phyloP scores from a whole-genome alignment of 2,329 filamentous ascomycete genomes.

The Lachnellula hyalina region DNA sequence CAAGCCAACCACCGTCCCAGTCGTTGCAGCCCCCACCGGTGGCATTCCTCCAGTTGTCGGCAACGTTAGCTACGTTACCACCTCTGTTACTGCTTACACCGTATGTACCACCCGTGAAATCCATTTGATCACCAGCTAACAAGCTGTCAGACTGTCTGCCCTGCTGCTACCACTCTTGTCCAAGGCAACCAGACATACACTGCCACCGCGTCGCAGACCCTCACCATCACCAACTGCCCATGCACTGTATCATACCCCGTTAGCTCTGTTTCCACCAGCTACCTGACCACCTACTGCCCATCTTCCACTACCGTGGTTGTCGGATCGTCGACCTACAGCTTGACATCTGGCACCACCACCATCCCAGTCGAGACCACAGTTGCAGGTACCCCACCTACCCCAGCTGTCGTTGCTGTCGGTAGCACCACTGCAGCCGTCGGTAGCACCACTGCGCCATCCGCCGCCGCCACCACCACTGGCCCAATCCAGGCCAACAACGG shows the following conservation, averaged over 20 bases:
- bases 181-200: slow-evolving; percentile 17
- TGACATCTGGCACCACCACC: too few relatives aligned
- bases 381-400: slow-evolving; percentile 1
- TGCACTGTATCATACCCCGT: slow-evolving; percentile 9
- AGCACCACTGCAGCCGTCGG: slow-evolving; percentile 2
- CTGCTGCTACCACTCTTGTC: slow-evolving; percentile 11
- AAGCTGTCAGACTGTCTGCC: slow-evolving; percentile 13
- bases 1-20: slow-evolving; percentile 2
- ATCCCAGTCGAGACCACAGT: not conserved
- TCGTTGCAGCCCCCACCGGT: not conserved
- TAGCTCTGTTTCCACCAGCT: not conserved
- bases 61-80: slow-evolving; percentile 2
- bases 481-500: slow-evolving; percentile 17
- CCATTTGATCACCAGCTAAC: not conserved
- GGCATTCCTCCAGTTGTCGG: slow-evolving; percentile 3
- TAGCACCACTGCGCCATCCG: slow-evolving; percentile 6
- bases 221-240: slow-evolving; percentile 12
- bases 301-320: too few relatives aligned
- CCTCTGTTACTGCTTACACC: slow-evolving; percentile 4
- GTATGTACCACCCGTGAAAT: not conserved
- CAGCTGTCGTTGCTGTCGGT: slow-evolving; percentile 1
- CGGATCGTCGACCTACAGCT: too few relatives aligned
- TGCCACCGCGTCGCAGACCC: slow-evolving; percentile 1
- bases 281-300: too few relatives aligned
- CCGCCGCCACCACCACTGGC: slow-evolving; percentile 4